A percentile compares a stretch with the other conserved stretches of the same genome.
phyloP scores from a whole-genome alignment of 1,284 basidiomycete genomes.

The Puccinia horiana region DNA sequence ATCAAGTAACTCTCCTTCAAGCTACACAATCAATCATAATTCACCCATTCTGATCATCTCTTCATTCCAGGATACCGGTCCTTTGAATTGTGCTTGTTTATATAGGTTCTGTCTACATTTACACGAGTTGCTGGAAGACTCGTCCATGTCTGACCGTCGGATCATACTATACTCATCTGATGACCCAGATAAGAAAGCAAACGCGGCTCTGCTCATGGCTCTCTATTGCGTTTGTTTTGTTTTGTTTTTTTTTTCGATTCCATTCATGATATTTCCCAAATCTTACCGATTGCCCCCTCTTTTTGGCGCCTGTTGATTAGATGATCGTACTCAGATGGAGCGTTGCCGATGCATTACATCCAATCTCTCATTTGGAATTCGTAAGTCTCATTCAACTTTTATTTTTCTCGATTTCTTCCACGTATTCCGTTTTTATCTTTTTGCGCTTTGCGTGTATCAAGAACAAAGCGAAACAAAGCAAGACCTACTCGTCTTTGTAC shows the following conservation, averaged over 20 bases:
- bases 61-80: constrained; percentile 70
- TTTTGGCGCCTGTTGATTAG: constrained; percentile 61
- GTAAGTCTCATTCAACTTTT: constrained; percentile 41
- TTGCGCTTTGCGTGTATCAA: not conserved
- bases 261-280: not conserved
- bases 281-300: constrained; percentile 36
- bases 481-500: not conserved
- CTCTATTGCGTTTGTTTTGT: constrained; percentile 75
- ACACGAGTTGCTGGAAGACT: constrained; percentile 76
- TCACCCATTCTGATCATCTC: constrained; percentile 4
- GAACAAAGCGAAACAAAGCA: constrained; percentile 60
- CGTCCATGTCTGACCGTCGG: constrained; percentile 62
- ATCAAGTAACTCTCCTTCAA: constrained; percentile 63
- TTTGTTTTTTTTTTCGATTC: constrained; percentile 48
- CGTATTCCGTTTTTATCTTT: not conserved
- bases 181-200: constrained; percentile 83
- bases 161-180: constrained; percentile 86
- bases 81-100: constrained; percentile 59
- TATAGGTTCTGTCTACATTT: constrained; percentile 81
- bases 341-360: constrained; percentile 94
- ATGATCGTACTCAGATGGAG: constrained; percentile 87
- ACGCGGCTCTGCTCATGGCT: constrained; percentile 86
- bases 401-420: not conserved
- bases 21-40: not conserved
- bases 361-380: constrained; percentile 69